phyloP scores from a whole-genome alignment of 495 filamentous ascomycete genomes.

The Annulohypoxylon maeteangense region DNA sequence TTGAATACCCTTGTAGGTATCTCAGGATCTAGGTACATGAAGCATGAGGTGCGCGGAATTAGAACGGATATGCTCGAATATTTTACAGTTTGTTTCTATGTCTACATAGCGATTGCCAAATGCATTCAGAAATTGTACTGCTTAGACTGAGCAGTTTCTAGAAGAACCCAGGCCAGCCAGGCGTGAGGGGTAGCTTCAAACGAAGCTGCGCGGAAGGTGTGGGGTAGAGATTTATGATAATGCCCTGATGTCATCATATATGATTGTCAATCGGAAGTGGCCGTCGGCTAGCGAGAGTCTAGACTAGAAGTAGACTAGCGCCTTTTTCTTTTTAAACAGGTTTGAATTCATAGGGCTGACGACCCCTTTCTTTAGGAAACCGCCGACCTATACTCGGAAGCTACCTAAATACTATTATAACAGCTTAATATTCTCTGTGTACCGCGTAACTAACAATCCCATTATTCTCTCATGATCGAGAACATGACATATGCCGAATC shows the following conservation, averaged over 20 bases:
- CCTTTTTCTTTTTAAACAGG: neutral
- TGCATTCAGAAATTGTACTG: neutral
- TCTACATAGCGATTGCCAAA: no score
- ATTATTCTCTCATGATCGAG: neutral
- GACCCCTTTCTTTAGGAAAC: constrained; percentile 18
- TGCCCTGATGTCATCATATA: constrained; percentile 40
- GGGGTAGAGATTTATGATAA: constrained; percentile 19
- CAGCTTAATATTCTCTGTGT: neutral
- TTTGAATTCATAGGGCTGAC: constrained; percentile 30
- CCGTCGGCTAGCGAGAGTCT: neutral
- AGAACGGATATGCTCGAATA: neutral
- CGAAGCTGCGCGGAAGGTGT: constrained; percentile 21
- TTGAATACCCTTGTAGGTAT: neutral
- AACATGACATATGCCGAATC: neutral
- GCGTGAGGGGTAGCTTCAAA: constrained; percentile 10
- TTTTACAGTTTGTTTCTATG: neutral
- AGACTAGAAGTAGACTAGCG: constrained; percentile 9
- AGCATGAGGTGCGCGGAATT: neutral
- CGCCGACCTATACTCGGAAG: neutral
- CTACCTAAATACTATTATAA: neutral
- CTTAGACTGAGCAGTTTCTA: neutral
- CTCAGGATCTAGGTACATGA: neutral
- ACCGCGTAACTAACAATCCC: neutral
- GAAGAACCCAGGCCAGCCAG: neutral
- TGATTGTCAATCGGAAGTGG: constrained; percentile 16